Percentiles rank a stretch among this genome's conserved stretches.
phyloP scores from a whole-genome alignment of 2,329 filamentous ascomycete genomes.

The Microsporum audouinii region DNA sequence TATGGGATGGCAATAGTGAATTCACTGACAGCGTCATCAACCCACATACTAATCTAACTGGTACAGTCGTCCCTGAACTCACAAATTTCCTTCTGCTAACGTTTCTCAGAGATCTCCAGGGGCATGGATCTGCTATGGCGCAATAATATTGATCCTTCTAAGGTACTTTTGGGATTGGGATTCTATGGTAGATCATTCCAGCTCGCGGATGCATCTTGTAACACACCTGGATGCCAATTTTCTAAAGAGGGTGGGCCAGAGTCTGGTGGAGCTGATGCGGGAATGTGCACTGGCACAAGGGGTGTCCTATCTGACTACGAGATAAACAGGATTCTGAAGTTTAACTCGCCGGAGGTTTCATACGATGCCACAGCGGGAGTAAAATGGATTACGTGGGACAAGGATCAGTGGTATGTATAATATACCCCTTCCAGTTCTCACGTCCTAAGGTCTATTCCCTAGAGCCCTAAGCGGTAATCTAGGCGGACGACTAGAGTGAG shows the following conservation, averaged over 20 bases:
- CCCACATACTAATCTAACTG: constrained; percentile 32
- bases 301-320: constrained; percentile 24
- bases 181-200: constrained; percentile 39
- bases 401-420: constrained; percentile 19
- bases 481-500: no score
- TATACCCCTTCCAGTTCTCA: no score
- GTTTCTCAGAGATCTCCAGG: constrained; percentile 27
- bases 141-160: constrained; percentile 28
- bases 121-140: constrained; percentile 33
- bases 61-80: no score
- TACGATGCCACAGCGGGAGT: constrained; percentile 22
- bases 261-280: constrained; percentile 15
- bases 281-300: constrained; percentile 19
- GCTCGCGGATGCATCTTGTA: constrained; percentile 12
- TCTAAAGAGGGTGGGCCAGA: not conserved
- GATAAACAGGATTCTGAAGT: constrained; percentile 20
- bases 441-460: no score
- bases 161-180: constrained; percentile 39
- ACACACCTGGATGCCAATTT: constrained; percentile 18
- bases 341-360: not conserved
- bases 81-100: no score
- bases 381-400: constrained; percentile 17
- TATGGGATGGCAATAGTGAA: constrained; percentile 18
- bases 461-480: no score
- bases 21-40: constrained; percentile 18